Evolutionary conservation across 768 basidiomycete species (phyloP).

Genomic region (Gyrodon lividus): DNA sequence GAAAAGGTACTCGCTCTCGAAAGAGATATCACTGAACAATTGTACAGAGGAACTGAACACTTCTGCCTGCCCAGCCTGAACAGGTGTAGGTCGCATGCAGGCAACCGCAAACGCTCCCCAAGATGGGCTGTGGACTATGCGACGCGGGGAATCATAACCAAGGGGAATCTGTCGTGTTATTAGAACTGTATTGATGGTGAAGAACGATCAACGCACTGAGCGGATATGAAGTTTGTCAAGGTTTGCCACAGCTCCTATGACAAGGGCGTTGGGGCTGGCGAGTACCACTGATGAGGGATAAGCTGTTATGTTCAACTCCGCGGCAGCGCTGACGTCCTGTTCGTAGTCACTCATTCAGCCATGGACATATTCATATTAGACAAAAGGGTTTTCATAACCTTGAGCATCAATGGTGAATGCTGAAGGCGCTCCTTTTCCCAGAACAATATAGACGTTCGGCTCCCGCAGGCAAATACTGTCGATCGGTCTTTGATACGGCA

Average conservation of each 20-base stretch:
- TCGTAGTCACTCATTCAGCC: conserved; percentile 3
- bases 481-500: conserved; percentile 53
- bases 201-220: conserved; percentile 46
- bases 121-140: conserved; percentile 58
- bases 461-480: conserved; percentile 70
- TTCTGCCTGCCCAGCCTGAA: conserved; percentile 51
- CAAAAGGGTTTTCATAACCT: conserved; percentile 37
- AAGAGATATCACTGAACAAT: conserved; percentile 62
- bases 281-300: conserved; percentile 60
- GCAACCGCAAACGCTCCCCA: conserved; percentile 65
- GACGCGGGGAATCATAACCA: conserved; percentile 68
- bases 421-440: conserved; percentile 63
- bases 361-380: not conserved
- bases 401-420: conserved; percentile 71
- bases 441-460: conserved; percentile 65
- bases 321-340: conserved; percentile 54
- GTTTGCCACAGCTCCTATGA: conserved; percentile 65
- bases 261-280: conserved; percentile 50
- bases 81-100: conserved; percentile 53
- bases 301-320: conserved; percentile 44
- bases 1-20: conserved; percentile 50
- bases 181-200: not conserved
- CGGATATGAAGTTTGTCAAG: conserved; percentile 81
- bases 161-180: conserved; percentile 54
- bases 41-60: conserved; percentile 55